Conservation (phyloP, 805 yeast genomes). For the Myxozyma monticola region DNA sequence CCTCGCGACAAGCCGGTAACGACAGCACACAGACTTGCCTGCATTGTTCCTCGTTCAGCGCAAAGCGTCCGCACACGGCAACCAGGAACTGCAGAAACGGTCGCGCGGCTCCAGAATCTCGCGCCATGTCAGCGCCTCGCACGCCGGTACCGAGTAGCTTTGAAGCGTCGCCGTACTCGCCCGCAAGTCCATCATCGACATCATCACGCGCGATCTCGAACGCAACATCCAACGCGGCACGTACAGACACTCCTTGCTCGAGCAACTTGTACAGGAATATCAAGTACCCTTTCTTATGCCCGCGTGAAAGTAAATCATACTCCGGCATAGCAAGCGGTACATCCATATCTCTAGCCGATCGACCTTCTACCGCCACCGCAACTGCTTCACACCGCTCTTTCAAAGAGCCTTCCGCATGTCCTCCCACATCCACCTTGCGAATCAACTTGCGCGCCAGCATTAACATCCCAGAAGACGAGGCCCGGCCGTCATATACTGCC, state of each 20-base stretch:
- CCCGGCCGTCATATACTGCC: conserved; percentile 13
- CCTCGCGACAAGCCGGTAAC: neutral
- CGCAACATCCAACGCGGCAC: no score
- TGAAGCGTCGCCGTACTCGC: neutral
- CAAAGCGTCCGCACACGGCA: neutral
- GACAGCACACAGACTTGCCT: neutral
- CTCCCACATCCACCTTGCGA: conserved; percentile 3
- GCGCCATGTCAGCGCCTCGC: neutral
- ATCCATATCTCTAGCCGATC: neutral
- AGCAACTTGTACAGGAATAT: conserved; percentile 5
- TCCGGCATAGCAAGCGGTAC: conserved; percentile 7
- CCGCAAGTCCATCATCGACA: conserved; percentile 2
- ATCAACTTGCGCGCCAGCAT: conserved; percentile 1
- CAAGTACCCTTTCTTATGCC: neutral
- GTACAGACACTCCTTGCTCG: conserved; percentile 11
- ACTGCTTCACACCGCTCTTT: conserved; percentile 6
- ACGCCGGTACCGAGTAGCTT: conserved; percentile 9
- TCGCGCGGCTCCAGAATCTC: neutral
- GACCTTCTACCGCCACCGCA: neutral
- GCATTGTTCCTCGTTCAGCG: neutral
- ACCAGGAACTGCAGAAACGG: conserved; percentile 1
- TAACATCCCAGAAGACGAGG: conserved; percentile 9
- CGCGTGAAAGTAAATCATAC: conserved; percentile 6
- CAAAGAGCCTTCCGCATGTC: neutral
- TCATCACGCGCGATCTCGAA: conserved; percentile 4